phyloP scores from a whole-genome alignment of 208 protist genomes.

The Leishmania tarentolae region DNA sequence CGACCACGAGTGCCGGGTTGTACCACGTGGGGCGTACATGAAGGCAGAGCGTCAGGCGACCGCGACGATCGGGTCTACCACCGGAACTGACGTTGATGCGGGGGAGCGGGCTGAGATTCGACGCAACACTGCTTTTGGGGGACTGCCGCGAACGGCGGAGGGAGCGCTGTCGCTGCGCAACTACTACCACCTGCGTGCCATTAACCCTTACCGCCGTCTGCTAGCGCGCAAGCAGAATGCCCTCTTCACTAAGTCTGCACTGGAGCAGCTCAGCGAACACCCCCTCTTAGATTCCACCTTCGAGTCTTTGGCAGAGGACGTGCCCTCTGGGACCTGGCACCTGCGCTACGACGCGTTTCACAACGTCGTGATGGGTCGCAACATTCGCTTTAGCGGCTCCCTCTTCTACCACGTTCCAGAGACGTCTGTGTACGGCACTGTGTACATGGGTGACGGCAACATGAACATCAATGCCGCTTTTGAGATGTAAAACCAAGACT shows the following conservation, averaged over 20 bases:
- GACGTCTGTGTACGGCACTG: constrained; percentile 65
- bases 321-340: constrained; percentile 73
- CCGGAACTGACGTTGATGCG: not conserved
- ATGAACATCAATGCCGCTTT: constrained; percentile 82
- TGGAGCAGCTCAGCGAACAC: constrained; percentile 68
- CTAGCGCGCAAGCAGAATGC: constrained; percentile 43
- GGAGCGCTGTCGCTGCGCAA: constrained; percentile 69
- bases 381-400: constrained; percentile 67
- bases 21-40: constrained; percentile 82
- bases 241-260: constrained; percentile 49
- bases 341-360: constrained; percentile 71
- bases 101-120: constrained; percentile 25
- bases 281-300: constrained; percentile 69
- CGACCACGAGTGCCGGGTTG: constrained; percentile 82
- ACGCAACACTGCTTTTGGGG: constrained; percentile 60
- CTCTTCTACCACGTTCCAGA: constrained; percentile 86
- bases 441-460: constrained; percentile 91
- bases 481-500: constrained; percentile 41
- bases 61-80: constrained; percentile 8
- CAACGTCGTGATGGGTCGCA: constrained; percentile 70
- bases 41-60: constrained; percentile 43
- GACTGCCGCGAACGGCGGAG: constrained; percentile 41
- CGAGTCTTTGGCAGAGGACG: constrained; percentile 73
- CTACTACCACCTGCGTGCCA: constrained; percentile 83
- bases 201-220: constrained; percentile 72